Base-by-base conservation (phyloP, 148 eudicot genomes). In the Simmondsia chinensis region DNA sequence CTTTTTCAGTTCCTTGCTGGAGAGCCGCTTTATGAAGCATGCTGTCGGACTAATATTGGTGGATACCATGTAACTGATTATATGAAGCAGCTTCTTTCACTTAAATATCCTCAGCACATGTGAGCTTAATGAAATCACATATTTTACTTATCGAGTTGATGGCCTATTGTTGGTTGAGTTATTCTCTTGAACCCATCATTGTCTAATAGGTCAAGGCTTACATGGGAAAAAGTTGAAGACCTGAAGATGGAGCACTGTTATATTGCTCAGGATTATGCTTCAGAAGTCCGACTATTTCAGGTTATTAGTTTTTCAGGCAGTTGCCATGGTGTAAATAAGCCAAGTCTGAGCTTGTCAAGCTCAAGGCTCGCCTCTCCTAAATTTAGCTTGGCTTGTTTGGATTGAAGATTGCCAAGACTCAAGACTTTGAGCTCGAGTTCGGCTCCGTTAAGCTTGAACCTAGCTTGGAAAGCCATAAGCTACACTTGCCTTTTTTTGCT, bases 151-250 rank as follows among this genome's bases (percentile, higher is more conserved):
- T 10, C n/a, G 29, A 16, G 11, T 34, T 4, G 20, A 4, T 26
- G 7, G 43, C 16, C 22, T n/a, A n/a, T n/a, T 35, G 34, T 27
- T 31, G 24, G 11, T 18, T 40, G 6, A 22, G n/a, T 39, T 13
- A 23, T 36, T 13, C 25, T 21, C 0, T 21, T 23, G 20, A 14
- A 29, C 21, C 18, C 32, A 13, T 17, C 34, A 30, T 43, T 30
- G 22, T 33, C 20, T 37, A 39, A 43, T 48, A 91, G 97, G 63
- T 52, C 85, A 47, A 76, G 67, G 64, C 74, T 91, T 48, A 76
- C 94, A 9, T 91, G 97, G 97, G 97, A 91, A 73, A 91, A 85
- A 66, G 88, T 72, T 56, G 97, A 91, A 72, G 97, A 91, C 49
- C 72, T 91, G 57, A 91, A 91, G 72, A 91, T 91, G 95, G 97